These are phyloP conservation scores for Lachnellula occidentalis DNA, from an alignment of 2,329 filamentous ascomycete species.

Conservation along the genomic window DNA sequence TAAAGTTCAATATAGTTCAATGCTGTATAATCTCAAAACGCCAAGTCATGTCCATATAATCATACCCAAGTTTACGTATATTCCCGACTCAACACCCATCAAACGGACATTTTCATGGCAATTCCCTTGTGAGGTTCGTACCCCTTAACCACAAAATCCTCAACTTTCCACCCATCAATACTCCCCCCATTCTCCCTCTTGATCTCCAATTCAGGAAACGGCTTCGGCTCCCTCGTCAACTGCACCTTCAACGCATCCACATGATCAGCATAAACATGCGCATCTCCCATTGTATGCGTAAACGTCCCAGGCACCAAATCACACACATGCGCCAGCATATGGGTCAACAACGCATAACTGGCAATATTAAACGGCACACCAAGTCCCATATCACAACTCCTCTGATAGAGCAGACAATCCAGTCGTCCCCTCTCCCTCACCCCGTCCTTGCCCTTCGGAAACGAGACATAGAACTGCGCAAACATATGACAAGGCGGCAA, in stretches of 20 bases:
- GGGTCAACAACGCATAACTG: constrained; percentile 85
- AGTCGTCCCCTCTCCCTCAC: constrained; percentile 58
- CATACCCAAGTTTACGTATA: background rate
- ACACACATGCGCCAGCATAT: constrained; percentile 88
- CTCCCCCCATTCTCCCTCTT: constrained; percentile 60
- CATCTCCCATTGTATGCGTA: constrained; percentile 95
- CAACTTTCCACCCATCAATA: constrained; percentile 84
- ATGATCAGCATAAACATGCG: constrained; percentile 94
- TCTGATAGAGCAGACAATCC: constrained; percentile 87
- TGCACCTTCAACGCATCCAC: constrained; percentile 81
- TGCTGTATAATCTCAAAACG: background rate
- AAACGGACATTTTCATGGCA: constrained; percentile 97
- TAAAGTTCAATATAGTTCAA: background rate
- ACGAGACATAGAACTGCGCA: constrained; percentile 68
- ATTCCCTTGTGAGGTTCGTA: constrained; percentile 91
- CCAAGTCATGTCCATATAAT: background rate
- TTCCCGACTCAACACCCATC: constrained; percentile 12
- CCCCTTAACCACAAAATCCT: constrained; percentile 81
- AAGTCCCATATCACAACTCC: constrained; percentile 93
- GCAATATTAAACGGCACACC: constrained; percentile 97
- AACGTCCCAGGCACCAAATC: constrained; percentile 80
- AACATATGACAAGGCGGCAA: constrained; percentile 97
- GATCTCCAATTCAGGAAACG: constrained; percentile 77
- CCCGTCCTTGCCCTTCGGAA: constrained; percentile 20
- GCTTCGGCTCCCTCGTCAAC: constrained; percentile 69